These are phyloP conservation scores for Fusarium palustre DNA, from an alignment of 2,329 filamentous ascomycete species.

Conservation along the genomic window DNA sequence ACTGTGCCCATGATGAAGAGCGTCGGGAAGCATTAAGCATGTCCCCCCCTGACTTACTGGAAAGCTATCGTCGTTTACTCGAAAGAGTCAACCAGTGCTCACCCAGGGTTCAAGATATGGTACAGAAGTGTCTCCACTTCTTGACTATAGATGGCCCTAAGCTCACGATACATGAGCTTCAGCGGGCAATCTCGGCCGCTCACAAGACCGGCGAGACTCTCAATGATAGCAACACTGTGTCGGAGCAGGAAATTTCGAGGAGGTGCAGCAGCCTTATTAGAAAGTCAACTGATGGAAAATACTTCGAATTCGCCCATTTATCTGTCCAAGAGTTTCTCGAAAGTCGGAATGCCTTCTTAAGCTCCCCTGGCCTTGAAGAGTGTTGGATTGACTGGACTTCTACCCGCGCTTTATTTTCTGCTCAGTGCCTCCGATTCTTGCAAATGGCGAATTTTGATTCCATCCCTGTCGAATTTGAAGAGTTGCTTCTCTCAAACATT, in stretches of 20 bases:
- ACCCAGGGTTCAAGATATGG: neutral
- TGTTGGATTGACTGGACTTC: neutral
- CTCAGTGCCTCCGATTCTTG: conserved; percentile 17
- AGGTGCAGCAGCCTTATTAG: conserved; percentile 28
- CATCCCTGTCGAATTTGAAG: rapidly evolving
- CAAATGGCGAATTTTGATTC: conserved; percentile 16
- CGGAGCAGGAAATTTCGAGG: conserved; percentile 2
- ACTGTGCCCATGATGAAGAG: conserved; percentile 13
- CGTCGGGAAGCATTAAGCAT: conserved; percentile 17
- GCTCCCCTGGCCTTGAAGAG: neutral
- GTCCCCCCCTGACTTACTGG: conserved; percentile 4
- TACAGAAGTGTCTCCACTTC: conserved; percentile 18
- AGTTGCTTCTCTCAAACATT: neutral
- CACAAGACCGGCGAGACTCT: neutral
- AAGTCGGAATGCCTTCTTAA: neutral
- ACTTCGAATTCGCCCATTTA: conserved; percentile 34
- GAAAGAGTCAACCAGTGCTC: neutral
- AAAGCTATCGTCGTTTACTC: conserved; percentile 25
- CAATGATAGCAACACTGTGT: neutral
- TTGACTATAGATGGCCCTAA: rapidly evolving
- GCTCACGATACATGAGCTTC: neutral
- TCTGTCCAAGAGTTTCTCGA: conserved; percentile 31
- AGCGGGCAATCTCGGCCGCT: conserved; percentile 13
- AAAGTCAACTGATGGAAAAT: neutral
- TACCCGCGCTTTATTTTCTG: neutral